Evolutionary conservation across 1,284 basidiomycete genomes (phyloP).

Genomic region (Schizophyllum amplum): DNA sequence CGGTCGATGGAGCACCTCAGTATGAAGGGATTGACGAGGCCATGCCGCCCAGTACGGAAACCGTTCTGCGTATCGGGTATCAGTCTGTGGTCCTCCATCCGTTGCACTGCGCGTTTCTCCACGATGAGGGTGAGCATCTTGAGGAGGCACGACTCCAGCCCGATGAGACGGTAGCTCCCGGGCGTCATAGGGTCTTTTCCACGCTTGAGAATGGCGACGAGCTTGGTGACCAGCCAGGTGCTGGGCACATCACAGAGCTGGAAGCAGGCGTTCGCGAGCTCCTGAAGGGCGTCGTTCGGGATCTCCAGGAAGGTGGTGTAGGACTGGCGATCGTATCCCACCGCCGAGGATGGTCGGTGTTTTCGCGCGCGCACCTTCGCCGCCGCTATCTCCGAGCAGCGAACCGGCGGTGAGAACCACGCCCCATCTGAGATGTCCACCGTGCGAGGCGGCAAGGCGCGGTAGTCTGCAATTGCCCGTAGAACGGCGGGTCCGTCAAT

Average conservation of each 20-base stretch:
- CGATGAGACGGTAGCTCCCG: conserved; percentile 7
- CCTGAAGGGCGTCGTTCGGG: conserved; percentile 11
- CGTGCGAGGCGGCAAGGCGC: too few species aligned
- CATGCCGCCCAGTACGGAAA: not conserved
- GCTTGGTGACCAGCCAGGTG: conserved; percentile 12
- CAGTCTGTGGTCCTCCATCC: not conserved
- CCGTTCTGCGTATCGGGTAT: conserved; percentile 5
- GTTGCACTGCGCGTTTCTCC: not conserved
- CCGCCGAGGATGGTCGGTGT: not conserved
- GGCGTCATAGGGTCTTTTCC: conserved; percentile 3
- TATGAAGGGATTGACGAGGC: not conserved
- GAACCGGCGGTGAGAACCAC: too few species aligned
- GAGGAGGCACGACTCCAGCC: conserved; percentile 7
- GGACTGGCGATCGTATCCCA: not conserved
- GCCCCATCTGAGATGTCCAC: too few species aligned
- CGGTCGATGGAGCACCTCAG: conserved; percentile 6
- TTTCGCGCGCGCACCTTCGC: too few species aligned
- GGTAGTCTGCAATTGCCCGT: too few species aligned
- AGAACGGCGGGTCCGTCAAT: too few species aligned
- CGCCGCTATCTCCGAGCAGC: too few species aligned
- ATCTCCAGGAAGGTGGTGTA: conserved; percentile 13
- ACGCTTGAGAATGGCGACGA: conserved; percentile 7
- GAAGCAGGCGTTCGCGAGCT: conserved; percentile 17
- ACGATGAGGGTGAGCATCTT: conserved; percentile 10
- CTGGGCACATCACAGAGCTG: conserved; percentile 10